A percentile compares a stretch with the other conserved stretches of the same genome.
These are phyloP conservation scores for Glarea lozoyensis DNA, from an alignment of 495 filamentous ascomycete genomes.

Conservation along the genomic window DNA sequence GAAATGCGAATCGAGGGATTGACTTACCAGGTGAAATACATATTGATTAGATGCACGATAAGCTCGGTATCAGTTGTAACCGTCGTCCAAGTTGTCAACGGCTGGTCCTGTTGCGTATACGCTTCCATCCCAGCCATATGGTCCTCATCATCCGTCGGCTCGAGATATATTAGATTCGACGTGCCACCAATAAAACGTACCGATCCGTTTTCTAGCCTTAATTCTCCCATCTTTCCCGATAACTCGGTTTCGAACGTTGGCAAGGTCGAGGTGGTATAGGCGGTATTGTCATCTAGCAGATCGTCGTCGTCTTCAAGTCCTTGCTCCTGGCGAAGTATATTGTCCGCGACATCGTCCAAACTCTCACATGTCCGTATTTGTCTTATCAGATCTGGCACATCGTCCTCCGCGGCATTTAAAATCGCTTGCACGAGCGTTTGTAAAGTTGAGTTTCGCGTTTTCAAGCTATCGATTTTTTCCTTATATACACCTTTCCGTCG, in stretches of 20 bases:
- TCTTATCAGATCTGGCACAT: conserved; percentile 69
- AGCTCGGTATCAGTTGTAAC: conserved; percentile 74
- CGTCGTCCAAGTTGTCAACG: conserved; percentile 75
- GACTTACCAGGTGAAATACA: conserved; percentile 99
- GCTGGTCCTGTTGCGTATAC: conserved; percentile 45
- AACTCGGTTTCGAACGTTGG: conserved; percentile 70
- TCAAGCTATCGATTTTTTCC: conserved; percentile 83
- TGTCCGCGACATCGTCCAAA: conserved; percentile 81
- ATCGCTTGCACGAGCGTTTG: conserved; percentile 90
- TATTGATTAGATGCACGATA: conserved; percentile 80
- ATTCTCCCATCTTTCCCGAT: conserved; percentile 85
- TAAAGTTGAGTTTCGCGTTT: conserved; percentile 79
- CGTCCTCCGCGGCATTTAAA: conserved; percentile 77
- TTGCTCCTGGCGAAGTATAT: conserved; percentile 51
- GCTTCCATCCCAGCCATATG: conserved; percentile 40
- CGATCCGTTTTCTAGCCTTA: conserved; percentile 79
- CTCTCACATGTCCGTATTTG: conserved; percentile 90
- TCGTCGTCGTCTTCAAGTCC: conserved; percentile 20
- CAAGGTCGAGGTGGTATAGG: conserved; percentile 28
- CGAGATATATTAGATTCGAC: conserved; percentile 85
- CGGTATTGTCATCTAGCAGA: conserved; percentile 33
- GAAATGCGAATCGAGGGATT: too few relatives aligned
- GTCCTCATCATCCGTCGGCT: conserved; percentile 36
- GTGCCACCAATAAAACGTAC: conserved; percentile 92
- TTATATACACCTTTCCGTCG: conserved; percentile 94